phyloP scores from a whole-genome alignment of 306 rosid genomes.

The Canavalia gladiata region DNA sequence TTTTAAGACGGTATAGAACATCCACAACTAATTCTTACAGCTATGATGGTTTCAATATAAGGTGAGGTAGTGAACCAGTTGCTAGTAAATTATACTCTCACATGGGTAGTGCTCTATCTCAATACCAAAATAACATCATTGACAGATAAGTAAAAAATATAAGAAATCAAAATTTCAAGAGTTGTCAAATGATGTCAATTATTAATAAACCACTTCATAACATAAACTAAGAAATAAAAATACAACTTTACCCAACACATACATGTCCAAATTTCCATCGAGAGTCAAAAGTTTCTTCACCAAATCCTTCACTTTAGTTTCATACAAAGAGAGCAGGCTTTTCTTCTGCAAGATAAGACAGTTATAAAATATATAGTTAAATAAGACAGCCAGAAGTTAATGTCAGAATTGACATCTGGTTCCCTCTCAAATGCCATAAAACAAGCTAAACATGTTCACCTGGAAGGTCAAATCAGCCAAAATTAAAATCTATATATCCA shows the following conservation, averaged over 20 bases:
- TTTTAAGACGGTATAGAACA: background rate
- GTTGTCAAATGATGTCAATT: slow-evolving; percentile 2
- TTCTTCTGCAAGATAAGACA: slow-evolving; percentile 77
- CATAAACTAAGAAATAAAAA: slow-evolving; percentile 18
- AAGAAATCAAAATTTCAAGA: slow-evolving; percentile 24
- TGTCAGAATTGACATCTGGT: slow-evolving; percentile 33
- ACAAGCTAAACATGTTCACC: slow-evolving; percentile 18
- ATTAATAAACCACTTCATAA: slow-evolving; percentile 18
- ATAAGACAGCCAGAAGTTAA: slow-evolving; percentile 34
- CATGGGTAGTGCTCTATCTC: slow-evolving; percentile 28
- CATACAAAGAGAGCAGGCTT: slow-evolving; percentile 71
- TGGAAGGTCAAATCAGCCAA: slow-evolving; percentile 34
- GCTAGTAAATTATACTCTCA: slow-evolving; percentile 20
- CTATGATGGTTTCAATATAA: slow-evolving; percentile 31
- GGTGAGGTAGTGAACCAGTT: slow-evolving; percentile 21
- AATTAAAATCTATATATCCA: slow-evolving; percentile 6
- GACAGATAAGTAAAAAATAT: slow-evolving; percentile 15
- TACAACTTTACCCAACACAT: slow-evolving; percentile 49
- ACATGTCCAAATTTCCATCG: slow-evolving; percentile 76
- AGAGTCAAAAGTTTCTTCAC: slow-evolving; percentile 76
- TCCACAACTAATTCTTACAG: background rate
- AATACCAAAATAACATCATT: slow-evolving; percentile 37
- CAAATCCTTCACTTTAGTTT: slow-evolving; percentile 76
- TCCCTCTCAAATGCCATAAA: slow-evolving; percentile 32
- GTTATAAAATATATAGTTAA: slow-evolving; percentile 45